Evolutionary conservation across 2,329 filamentous ascomycete species (phyloP), one percentile per base, ranked within the genome.

Genomic region (Ceratocystis huliohia): DNA sequence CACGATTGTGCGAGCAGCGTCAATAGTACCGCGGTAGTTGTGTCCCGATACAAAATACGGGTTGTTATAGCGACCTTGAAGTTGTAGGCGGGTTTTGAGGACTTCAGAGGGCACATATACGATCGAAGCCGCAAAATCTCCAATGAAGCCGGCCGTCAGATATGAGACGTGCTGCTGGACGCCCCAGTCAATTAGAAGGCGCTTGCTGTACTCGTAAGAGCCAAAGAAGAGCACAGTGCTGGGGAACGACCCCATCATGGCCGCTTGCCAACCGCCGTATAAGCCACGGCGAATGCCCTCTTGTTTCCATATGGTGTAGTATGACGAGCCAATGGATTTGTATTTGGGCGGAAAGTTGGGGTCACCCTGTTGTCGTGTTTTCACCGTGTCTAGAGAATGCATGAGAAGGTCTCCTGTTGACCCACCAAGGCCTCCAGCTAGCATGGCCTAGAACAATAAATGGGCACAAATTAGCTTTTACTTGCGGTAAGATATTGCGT

Each of bases 361-460:
- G 73, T 97, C 94, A 73, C 93, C 94, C 77, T 99, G 94, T 75
- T 99, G 95, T 71, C 94, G 85, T 61, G 94, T 99, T 78, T 99
- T 99, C 72, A 99, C 94, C 0, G 94, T 99, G 76, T 99, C 94
- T 73, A 99, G 83, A 59, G 93, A 97, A 78, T 99, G 94, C 94
- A 99, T 99, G 70, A 99, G 80, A 83, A 99, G 88, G 76, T 99
- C 94, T 68, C 95, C 94, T 66, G 88, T 95, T 17, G 89, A 92
- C 65, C 94, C 94, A 73, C 95, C 94, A 65, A 95, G 80, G 68
- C 93, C 94, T 73, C 94, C 94, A 44, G 94, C 94, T 73, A 99
- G 81, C 92, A 97, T 99, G 74, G 89, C 87, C 91, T 96, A 66
- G 41, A 44, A 22, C 1, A 20, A 20, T 1, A 44, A 15, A 17